These are phyloP conservation scores for Phlebopus sp. DNA, from an alignment of 1,284 basidiomycete species.

Conservation along the genomic window DNA sequence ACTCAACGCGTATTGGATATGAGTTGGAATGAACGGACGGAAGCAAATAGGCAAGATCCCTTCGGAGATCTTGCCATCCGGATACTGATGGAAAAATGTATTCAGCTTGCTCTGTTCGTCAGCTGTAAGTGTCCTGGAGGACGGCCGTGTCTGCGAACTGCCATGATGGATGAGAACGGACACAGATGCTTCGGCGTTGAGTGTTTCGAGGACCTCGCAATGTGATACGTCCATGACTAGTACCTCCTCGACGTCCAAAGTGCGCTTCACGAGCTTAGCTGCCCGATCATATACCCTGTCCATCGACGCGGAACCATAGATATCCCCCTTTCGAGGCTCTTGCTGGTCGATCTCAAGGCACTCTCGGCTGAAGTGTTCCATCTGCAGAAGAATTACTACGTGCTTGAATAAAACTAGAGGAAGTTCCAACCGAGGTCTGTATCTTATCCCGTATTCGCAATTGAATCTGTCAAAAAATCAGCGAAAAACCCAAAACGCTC, in stretches of 20 bases:
- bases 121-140: conserved; percentile 51
- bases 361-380: conserved; percentile 94
- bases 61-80: conserved; percentile 85
- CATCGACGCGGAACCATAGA: conserved; percentile 59
- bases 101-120: conserved; percentile 74
- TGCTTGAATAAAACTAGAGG: neutral
- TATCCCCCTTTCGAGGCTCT: conserved; percentile 27
- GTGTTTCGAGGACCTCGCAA: conserved; percentile 82
- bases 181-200: conserved; percentile 62
- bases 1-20: conserved; percentile 85
- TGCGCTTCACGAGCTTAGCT: conserved; percentile 83
- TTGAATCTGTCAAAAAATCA: conserved; percentile 60
- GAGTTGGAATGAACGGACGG: conserved; percentile 73
- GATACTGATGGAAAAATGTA: conserved; percentile 72
- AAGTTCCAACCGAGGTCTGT: conserved; percentile 69
- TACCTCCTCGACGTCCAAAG: conserved; percentile 89
- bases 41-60: conserved; percentile 77
- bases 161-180: conserved; percentile 59
- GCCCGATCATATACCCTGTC: conserved; percentile 86
- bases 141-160: conserved; percentile 31
- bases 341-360: conserved; percentile 88
- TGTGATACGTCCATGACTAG: conserved; percentile 91
- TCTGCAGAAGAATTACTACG: conserved; percentile 40
- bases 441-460: conserved; percentile 88
- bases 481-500: neutral